phyloP scores from a whole-genome alignment of 177 flowering plant genomes.

The Vitis hybrid region DNA sequence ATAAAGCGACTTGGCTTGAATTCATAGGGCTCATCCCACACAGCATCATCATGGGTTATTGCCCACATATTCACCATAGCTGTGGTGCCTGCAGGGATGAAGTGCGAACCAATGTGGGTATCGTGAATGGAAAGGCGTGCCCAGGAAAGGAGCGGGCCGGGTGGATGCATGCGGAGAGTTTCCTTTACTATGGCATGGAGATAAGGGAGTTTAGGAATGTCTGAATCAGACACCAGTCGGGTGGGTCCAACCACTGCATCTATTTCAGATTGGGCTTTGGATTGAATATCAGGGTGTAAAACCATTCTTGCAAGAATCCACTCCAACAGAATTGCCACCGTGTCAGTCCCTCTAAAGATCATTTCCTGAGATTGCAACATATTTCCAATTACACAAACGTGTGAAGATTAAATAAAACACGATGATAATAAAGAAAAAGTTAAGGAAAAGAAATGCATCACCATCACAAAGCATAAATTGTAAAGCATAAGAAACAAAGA shows the following conservation, averaged over 20 bases:
- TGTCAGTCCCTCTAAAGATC: slow-evolving; percentile 87
- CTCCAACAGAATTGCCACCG: slow-evolving; percentile 78
- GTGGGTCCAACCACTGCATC: slow-evolving; percentile 30
- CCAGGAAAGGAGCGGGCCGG: slow-evolving; percentile 94
- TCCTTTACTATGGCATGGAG: slow-evolving; percentile 75
- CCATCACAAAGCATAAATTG: too few species aligned
- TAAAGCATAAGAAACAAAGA: neutral
- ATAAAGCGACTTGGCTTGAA: slow-evolving; percentile 74
- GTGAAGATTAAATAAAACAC: neutral
- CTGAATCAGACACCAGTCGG: slow-evolving; percentile 45
- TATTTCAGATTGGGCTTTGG: slow-evolving; percentile 59
- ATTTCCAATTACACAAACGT: too few species aligned
- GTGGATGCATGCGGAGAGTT: slow-evolving; percentile 80
- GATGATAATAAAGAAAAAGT: too few species aligned
- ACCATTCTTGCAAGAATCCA: slow-evolving; percentile 91
- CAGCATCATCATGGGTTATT: slow-evolving; percentile 61
- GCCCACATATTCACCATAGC: slow-evolving; percentile 98
- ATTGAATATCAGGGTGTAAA: slow-evolving; percentile 71
- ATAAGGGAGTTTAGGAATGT: slow-evolving; percentile 63
- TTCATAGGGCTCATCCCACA: slow-evolving; percentile 56
- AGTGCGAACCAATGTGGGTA: slow-evolving; percentile 51
- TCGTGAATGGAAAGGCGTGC: slow-evolving; percentile 79
- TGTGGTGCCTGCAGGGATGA: slow-evolving; percentile 81
- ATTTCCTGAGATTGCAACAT: slow-evolving; percentile 52
- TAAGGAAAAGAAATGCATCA: neutral